Evolutionary conservation across 2,329 filamentous ascomycete genomes (phyloP), one percentile per base, ranked within the genome.

Genomic region (Ceratocystis albifundus): DNA sequence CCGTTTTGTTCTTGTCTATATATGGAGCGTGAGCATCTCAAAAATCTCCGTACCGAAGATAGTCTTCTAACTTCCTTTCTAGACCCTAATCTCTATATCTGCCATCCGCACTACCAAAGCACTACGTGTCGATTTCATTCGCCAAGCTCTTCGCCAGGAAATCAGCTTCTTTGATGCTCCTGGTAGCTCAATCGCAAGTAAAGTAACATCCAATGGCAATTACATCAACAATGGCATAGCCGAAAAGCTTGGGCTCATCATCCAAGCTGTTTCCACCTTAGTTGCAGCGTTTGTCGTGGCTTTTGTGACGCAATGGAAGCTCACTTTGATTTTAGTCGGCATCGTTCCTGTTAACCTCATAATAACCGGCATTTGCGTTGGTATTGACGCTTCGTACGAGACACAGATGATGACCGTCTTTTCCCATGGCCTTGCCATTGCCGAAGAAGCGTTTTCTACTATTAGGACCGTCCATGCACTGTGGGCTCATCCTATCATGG

Each of bases 161-260:
- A 76, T 84, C 2, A 76, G 77, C 69, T 82, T 80, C 70, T 85
- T 84, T 68, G 83, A 85, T 70, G 72, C 74, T 20, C 74, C 75
- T 4, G 72, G 72, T 8, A 77, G 76, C 0, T 80, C 78, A 2
- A 72, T 79, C 7, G 75, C 79, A 0, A 74, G 76, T 1, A 76
- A 79, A 66, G 76, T 82, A 65, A 80, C 79, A 0, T 79, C 78
- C 15, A 80, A 80, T 68, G 77, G 75, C 44, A 79, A 80, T 48
- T 73, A 76, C 15, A 75, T 80, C 70, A 77, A 77, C 69, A 73
- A 74, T 41, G 78, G 78, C 67, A 77, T 79, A 65, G 75, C 77
- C 0, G 77, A 80, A 67, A 80, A 79, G 70, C 71, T 80, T 12
- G 76, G 76, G 5, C 70, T 78, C 48, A 74, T 75, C 20, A 68